phyloP scores from a whole-genome alignment of 352 stramenopile species.

The Phytophthora megakarya region DNA sequence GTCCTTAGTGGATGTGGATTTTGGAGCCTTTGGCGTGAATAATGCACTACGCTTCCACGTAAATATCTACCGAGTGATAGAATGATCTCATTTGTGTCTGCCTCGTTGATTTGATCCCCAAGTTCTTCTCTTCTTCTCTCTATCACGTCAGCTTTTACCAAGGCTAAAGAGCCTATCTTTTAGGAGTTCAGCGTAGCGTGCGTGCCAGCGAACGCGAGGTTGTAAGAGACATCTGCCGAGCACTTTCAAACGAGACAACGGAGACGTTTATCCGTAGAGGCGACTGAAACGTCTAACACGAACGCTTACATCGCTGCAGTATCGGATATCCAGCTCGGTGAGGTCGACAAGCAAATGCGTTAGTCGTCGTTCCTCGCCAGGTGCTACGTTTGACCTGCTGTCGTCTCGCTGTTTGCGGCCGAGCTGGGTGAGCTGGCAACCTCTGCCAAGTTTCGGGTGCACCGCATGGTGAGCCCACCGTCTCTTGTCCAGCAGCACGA shows the following conservation, averaged over 20 bases:
- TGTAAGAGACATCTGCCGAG: conserved; percentile 17
- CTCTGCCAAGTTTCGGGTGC: conserved; percentile 26
- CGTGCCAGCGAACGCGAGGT: conserved; percentile 22
- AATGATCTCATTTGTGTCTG: conserved; percentile 15
- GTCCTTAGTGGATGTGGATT: conserved; percentile 12
- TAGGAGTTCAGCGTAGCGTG: conserved; percentile 7
- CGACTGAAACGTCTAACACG: background rate
- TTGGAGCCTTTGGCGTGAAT: conserved; percentile 23
- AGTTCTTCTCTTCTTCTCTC: conserved; percentile 1
- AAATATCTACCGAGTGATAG: conserved; percentile 27
- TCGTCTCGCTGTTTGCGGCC: conserved; percentile 17
- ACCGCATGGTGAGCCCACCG: conserved; percentile 26
- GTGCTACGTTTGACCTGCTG: conserved; percentile 22
- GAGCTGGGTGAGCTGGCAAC: conserved; percentile 9
- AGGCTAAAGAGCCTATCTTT: background rate
- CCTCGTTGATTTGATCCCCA: conserved; percentile 20
- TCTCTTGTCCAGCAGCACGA: conserved; percentile 18
- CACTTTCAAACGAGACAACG: conserved; percentile 23
- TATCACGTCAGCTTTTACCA: background rate
- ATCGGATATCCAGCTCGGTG: conserved; percentile 25
- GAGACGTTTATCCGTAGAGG: conserved; percentile 12
- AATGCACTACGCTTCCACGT: conserved; percentile 21
- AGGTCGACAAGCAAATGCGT: conserved; percentile 11
- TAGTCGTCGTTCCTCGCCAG: conserved; percentile 25
- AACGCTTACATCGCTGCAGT: too few species aligned